Conservation (phyloP, 768 basidiomycete genomes). For the Brasilioporus rufonigricans region DNA sequence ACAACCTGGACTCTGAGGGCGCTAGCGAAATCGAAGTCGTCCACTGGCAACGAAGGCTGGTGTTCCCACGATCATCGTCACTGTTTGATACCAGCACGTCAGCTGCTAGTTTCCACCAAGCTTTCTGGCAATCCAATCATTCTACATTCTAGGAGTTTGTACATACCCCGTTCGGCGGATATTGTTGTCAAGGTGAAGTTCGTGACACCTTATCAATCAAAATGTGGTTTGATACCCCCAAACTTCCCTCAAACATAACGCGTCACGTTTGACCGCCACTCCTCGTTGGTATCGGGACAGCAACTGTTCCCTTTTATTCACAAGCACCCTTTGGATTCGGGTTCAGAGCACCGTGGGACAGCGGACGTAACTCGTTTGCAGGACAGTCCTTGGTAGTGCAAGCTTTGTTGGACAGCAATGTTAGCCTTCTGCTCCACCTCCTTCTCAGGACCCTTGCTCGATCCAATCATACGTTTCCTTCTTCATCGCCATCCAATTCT, state of each 20-base stretch:
- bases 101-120: neutral
- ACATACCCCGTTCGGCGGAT: slow-evolving; percentile 18
- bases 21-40: no score
- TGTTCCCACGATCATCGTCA: no score
- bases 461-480: no score
- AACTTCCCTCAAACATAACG: slow-evolving; percentile 32
- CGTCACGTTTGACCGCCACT: no score
- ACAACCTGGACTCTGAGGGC: no score
- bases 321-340: slow-evolving; percentile 19
- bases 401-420: slow-evolving; percentile 35
- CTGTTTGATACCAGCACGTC: no score
- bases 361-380: slow-evolving; percentile 24
- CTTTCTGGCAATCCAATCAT: neutral
- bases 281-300: slow-evolving; percentile 31
- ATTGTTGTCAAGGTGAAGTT: slow-evolving; percentile 9
- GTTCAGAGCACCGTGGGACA: slow-evolving; percentile 27
- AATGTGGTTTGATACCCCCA: neutral
- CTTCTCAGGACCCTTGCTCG: no score
- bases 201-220: neutral
- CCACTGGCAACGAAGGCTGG: no score
- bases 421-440: neutral
- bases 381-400: slow-evolving; percentile 36
- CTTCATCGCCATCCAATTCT: no score
- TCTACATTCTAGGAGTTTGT: slow-evolving; percentile 22
- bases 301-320: slow-evolving; percentile 31